Percentiles rank a stretch among this genome's conserved stretches.
Evolutionary conservation across 176 grass and related monocot species (phyloP).

Genomic region (Carex parvula): DNA sequence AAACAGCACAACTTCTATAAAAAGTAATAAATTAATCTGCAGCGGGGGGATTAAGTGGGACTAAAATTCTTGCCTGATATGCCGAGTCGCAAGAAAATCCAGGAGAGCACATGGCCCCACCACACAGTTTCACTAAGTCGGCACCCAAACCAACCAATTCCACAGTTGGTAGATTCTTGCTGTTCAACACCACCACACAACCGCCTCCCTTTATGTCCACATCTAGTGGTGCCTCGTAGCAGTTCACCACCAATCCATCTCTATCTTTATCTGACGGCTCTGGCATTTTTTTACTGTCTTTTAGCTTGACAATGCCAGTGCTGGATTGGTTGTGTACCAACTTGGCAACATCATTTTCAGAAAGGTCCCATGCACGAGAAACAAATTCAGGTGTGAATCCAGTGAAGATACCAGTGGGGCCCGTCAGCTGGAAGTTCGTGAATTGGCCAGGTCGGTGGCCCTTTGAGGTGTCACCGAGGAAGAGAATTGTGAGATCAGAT

Average conservation of each 20-base stretch:
- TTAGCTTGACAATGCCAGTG: constrained; percentile 48
- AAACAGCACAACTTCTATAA: neutral
- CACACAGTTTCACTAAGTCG: constrained; percentile 62
- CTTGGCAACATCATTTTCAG: constrained; percentile 42
- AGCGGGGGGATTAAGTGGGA: neutral
- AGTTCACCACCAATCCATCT: constrained; percentile 65
- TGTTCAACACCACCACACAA: constrained; percentile 78
- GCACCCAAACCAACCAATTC: constrained; percentile 71
- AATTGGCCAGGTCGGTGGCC: constrained; percentile 66
- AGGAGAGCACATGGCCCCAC: constrained; percentile 82
- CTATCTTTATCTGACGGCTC: constrained; percentile 29
- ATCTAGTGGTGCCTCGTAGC: constrained; percentile 59
- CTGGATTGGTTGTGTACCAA: constrained; percentile 51
- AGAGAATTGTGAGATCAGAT: constrained; percentile 53
- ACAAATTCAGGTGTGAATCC: constrained; percentile 74
- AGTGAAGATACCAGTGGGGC: constrained; percentile 70
- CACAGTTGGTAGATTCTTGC: constrained; percentile 57
- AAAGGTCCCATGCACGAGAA: constrained; percentile 65
- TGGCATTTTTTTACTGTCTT: constrained; percentile 37
- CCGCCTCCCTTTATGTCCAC: constrained; percentile 76
- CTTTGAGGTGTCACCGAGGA: constrained; percentile 86
- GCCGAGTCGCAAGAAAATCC: constrained; percentile 90
- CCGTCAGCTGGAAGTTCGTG: constrained; percentile 69
- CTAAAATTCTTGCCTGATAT: constrained; percentile 27
- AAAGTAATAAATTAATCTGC: neutral